phyloP scores from a whole-genome alignment of 2,329 filamentous ascomycete genomes.

The Trichoderma harzianum region DNA sequence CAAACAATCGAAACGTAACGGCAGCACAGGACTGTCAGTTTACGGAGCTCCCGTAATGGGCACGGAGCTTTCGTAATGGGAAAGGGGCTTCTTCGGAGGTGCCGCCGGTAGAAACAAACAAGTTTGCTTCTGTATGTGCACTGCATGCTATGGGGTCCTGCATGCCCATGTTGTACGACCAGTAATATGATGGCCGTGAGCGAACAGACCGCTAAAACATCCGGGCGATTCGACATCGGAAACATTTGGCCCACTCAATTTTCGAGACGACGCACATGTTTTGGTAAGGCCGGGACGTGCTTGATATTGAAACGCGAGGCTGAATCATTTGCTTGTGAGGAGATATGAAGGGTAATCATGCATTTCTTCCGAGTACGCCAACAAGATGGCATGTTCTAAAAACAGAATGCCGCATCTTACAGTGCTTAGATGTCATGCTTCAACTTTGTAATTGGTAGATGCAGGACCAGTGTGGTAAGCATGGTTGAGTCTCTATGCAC shows the following conservation, averaged over 20 bases:
- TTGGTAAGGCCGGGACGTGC: not conserved
- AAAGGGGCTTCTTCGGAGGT: constrained; percentile 7
- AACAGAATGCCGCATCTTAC: not conserved
- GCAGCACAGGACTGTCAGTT: not conserved
- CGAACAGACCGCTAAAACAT: not conserved
- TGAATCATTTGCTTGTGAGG: not conserved
- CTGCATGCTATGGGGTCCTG: not conserved
- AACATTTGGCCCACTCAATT: not conserved
- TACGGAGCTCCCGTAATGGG: not conserved
- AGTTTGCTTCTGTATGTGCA: not conserved
- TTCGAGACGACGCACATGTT: not conserved
- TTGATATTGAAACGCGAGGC: not conserved
- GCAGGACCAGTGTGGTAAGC: not conserved
- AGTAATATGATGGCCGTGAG: not conserved
- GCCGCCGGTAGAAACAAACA: not conserved
- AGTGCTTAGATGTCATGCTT: not conserved
- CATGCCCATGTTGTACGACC: not conserved
- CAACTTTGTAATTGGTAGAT: not conserved
- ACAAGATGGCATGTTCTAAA: not conserved
- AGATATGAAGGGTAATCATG: not conserved
- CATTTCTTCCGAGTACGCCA: not conserved
- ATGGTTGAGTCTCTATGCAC: not conserved
- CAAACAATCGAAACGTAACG: not conserved
- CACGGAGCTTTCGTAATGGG: not conserved
- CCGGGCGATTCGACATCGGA: not conserved